phyloP scores from a whole-genome alignment of 2,329 filamentous ascomycete genomes.

The Sporothrix protearum region DNA sequence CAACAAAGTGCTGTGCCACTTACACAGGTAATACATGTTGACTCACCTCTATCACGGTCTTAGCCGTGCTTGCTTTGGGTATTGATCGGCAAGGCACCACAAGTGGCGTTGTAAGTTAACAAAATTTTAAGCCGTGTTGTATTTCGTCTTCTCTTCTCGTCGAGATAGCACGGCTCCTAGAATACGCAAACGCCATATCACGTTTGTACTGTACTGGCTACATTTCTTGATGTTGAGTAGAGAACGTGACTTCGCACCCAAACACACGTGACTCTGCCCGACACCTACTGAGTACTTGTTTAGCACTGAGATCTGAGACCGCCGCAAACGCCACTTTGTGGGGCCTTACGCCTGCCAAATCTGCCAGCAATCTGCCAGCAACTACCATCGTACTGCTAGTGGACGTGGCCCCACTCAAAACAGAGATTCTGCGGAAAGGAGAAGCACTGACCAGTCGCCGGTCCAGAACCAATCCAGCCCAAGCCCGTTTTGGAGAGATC shows the following conservation, averaged over 20 bases:
- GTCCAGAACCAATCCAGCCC: neutral
- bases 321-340: neutral
- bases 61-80: neutral
- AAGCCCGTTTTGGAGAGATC: neutral
- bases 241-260: neutral
- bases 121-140: neutral
- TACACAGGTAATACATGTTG: too few relatives aligned
- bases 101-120: neutral
- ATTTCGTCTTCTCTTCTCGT: neutral
- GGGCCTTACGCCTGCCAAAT: neutral
- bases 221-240: neutral
- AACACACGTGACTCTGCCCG: neutral
- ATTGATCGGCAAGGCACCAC: neutral
- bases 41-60: neutral
- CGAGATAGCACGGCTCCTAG: neutral
- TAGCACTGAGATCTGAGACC: neutral
- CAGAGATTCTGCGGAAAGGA: neutral
- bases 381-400: neutral
- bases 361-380: neutral
- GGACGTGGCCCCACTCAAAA: neutral
- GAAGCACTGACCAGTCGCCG: constrained; percentile 11
- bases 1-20: neutral
- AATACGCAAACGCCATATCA: too few relatives aligned
- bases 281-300: too few relatives aligned
- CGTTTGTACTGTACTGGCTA: too few relatives aligned